Percentiles rank a stretch among this genome's conserved stretches.
Conservation (phyloP, 2,329 filamentous ascomycete genomes). For the Colletotrichum euphorbiae region DNA sequence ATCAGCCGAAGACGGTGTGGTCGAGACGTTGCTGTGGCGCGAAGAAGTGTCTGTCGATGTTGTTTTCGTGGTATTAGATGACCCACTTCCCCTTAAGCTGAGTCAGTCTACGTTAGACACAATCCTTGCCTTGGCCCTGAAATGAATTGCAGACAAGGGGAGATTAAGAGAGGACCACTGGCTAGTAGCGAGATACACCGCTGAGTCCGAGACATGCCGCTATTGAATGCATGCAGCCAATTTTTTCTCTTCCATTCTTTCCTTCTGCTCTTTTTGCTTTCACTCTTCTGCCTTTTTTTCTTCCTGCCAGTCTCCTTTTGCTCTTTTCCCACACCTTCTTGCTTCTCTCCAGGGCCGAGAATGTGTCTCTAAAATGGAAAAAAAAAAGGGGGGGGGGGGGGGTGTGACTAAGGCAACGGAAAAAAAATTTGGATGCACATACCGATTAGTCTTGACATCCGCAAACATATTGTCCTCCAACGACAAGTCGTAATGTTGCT, state of each 20-base stretch:
- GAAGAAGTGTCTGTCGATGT: conserved; percentile 71
- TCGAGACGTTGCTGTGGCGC: conserved; percentile 72
- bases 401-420: conserved; percentile 32
- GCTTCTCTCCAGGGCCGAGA: conserved; percentile 23
- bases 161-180: conserved; percentile 33
- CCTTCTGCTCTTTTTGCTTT: conserved; percentile 1
- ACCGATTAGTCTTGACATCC: conserved; percentile 68
- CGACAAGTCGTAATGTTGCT: conserved; percentile 52
- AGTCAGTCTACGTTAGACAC: conserved; percentile 51
- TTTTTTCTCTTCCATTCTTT: conserved; percentile 7
- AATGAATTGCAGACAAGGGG: conserved; percentile 41
- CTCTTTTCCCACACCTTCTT: conserved; percentile 8
- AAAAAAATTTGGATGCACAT: conserved; percentile 48
- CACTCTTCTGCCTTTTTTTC: background rate
- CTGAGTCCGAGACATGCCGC: conserved; percentile 39
- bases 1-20: conserved; percentile 68
- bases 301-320: background rate
- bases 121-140: conserved; percentile 40
- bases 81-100: conserved; percentile 65
- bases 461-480: conserved; percentile 69
- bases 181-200: conserved; percentile 28
- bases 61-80: conserved; percentile 71
- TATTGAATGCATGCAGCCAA: conserved; percentile 35
- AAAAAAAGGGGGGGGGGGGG: background rate
- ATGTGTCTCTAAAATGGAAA: conserved; percentile 13